Evolutionary conservation across 805 yeast species (phyloP), one percentile per base, ranked within the genome.

Genomic region (Yamadazyma kitorensis): DNA sequence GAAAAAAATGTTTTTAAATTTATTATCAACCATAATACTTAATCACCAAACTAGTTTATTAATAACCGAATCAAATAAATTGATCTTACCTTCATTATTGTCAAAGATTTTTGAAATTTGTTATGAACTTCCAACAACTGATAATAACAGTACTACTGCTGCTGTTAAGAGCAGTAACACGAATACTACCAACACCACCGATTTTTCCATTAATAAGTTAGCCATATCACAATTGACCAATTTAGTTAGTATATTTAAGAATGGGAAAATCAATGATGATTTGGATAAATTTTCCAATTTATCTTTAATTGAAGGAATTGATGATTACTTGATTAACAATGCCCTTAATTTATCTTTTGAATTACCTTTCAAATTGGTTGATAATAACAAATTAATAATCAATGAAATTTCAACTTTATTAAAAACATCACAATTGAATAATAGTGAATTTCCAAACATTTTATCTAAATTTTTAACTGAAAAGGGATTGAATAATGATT

Each of bases 11-110:
- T 80, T 82, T 46, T 73, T 86, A 54, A 74, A 78, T 13, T 75
- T 89, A 44, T 52, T 93, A 31, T 76, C 82, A 48, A 72, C 83
- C 14, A 59, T 93, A 25, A 71, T 85, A 13, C 73, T 83, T 42
- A 94, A 93, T 61, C 82, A 85, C 51, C 77, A 81, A 45, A 78
- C 91, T 12, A 82, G 94, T 34, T 64, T 93, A 36, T 74, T 93
- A 52, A 63, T 88, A 35, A 75, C 86, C 3, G 78, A 75, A 39
- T 74, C 77, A 27, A 87, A 87, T 55, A 76, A 76, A 51, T 54
- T 61, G 59, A 35, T 72, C 63, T 68, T 88, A 37, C 82, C 82
- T 5, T 63, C 63, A 10, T 69, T 87, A 9, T 64, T 88, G 39
- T 72, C 78, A 41, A 72, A 79, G 36, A 61, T 87, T 42, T 65